phyloP scores from a whole-genome alignment of 2,329 filamentous ascomycete genomes.

The Parasarocladium wereldwijsianum region DNA sequence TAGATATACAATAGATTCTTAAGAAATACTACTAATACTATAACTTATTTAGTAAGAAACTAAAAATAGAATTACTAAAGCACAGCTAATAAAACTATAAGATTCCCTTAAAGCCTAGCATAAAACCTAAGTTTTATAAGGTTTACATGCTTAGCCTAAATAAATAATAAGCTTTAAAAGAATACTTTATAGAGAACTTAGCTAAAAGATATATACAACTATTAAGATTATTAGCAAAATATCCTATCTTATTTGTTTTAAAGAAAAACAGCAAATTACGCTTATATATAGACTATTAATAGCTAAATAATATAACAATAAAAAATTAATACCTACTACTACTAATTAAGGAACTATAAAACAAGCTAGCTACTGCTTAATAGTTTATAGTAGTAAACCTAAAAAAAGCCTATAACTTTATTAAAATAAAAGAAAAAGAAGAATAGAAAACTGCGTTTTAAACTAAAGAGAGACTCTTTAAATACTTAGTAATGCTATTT shows the following conservation, averaged over 20 bases:
- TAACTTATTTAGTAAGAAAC: constrained; percentile 8
- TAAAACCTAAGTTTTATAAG: constrained; percentile 5
- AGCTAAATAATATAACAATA: constrained; percentile 13
- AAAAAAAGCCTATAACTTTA: constrained; percentile 14
- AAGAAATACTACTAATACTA: constrained; percentile 7
- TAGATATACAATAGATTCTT: constrained; percentile 7
- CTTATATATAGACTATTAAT: constrained; percentile 12
- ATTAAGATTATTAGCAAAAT: constrained; percentile 6
- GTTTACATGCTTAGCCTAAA: constrained; percentile 8
- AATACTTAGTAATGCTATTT: constrained; percentile 19
- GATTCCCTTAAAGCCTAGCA: constrained; percentile 4
- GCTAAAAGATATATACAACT: constrained; percentile 8
- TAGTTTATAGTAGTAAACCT: constrained; percentile 9
- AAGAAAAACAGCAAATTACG: constrained; percentile 11
- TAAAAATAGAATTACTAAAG: constrained; percentile 6
- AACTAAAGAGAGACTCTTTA: constrained; percentile 15
- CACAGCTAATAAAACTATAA: constrained; percentile 7
- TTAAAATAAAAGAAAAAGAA: constrained; percentile 16
- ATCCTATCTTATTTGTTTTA: constrained; percentile 8
- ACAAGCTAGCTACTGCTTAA: constrained; percentile 8
- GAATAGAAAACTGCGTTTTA: constrained; percentile 19
- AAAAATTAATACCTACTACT: constrained; percentile 12
- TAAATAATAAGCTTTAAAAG: constrained; percentile 3
- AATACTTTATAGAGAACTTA: constrained; percentile 6
- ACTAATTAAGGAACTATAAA: constrained; percentile 12